phyloP scores from a whole-genome alignment of 2,329 filamentous ascomycete genomes.

The Alternaria sp. region DNA sequence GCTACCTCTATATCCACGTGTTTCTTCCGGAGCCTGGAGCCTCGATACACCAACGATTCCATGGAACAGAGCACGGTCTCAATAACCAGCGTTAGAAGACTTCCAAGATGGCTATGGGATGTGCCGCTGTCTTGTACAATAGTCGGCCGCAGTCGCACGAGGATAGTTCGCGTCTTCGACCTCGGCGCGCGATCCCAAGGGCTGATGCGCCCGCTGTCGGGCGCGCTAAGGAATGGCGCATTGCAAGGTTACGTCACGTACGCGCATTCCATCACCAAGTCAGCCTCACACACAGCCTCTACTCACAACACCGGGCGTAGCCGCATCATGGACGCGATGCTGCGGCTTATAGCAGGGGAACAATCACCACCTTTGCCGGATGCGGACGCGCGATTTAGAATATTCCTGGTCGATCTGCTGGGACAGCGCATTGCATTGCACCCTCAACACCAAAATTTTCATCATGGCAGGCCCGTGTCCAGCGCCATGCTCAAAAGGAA shows the following conservation, averaged over 20 bases:
- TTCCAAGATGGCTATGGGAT: background rate
- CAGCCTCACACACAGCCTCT: background rate
- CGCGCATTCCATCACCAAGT: background rate
- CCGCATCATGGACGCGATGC: background rate
- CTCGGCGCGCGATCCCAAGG: background rate
- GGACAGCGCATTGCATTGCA: background rate
- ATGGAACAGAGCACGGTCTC: background rate
- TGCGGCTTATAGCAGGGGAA: background rate
- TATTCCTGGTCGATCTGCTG: background rate
- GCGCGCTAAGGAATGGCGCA: background rate
- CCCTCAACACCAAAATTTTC: background rate
- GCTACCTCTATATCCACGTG: background rate
- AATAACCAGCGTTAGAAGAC: background rate
- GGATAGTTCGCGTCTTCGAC: background rate
- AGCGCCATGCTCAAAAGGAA: background rate
- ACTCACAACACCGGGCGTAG: background rate
- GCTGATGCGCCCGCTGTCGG: background rate
- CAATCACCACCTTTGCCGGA: background rate
- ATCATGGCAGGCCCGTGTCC: background rate
- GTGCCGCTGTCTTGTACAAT: background rate
- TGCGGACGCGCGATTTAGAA: background rate
- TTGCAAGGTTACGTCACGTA: background rate
- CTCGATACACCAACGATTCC: background rate
- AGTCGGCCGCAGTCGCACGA: background rate
- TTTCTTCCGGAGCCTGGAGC: background rate